A percentile compares a stretch with the other conserved stretches of the same genome.
phyloP scores from a whole-genome alignment of 148 eudicot genomes.

The Rhododendron simsii region DNA sequence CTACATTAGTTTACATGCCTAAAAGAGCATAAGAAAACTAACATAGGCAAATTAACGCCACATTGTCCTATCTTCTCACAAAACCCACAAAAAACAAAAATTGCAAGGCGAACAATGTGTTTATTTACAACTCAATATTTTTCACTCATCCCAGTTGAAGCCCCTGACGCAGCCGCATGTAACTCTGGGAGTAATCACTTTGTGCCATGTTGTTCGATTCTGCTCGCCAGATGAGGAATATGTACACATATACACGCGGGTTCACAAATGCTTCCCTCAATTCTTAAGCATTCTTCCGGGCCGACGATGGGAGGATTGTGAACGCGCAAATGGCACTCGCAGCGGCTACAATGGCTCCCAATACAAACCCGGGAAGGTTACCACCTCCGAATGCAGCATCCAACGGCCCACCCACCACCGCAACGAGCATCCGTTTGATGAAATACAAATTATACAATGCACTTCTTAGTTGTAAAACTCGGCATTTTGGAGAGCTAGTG shows the following conservation, averaged over 20 bases:
- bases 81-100: background rate
- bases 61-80: background rate
- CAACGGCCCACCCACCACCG: background rate
- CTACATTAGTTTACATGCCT: background rate
- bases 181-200: background rate
- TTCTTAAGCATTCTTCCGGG: background rate
- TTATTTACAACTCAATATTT: background rate
- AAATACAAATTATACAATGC: background rate
- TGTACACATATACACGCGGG: background rate
- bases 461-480: too few relatives aligned
- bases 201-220: background rate
- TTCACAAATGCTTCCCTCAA: background rate
- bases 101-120: background rate
- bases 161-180: background rate
- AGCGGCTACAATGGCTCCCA: background rate
- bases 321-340: background rate
- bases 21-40: background rate
- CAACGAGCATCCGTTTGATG: background rate
- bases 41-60: background rate
- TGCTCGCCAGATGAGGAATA: background rate
- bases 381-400: conserved; percentile 2
- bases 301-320: background rate
- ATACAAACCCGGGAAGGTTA: background rate
- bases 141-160: background rate
- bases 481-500: too few relatives aligned